phyloP scores from a whole-genome alignment of 495 filamentous ascomycete genomes.

The Aspergillus wentii region DNA sequence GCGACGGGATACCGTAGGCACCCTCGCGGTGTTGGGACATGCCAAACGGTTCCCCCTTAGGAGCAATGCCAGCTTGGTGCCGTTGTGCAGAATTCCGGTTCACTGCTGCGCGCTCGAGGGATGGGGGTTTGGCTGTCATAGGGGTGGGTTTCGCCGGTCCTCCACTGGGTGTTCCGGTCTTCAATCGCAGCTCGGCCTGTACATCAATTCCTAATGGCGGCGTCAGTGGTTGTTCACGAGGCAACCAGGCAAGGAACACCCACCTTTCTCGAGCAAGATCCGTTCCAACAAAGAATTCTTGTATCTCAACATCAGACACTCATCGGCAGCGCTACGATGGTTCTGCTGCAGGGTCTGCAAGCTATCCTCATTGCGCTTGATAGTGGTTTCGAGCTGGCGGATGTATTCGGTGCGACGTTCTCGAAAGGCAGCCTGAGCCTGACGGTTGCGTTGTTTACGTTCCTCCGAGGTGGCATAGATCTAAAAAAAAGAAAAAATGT shows the following conservation, averaged over 20 bases:
- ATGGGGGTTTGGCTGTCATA: constrained; percentile 47
- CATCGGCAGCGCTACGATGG: constrained; percentile 90
- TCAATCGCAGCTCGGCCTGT: constrained; percentile 86
- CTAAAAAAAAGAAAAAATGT: constrained; percentile 34
- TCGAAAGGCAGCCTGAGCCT: constrained; percentile 94
- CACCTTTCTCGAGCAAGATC: constrained; percentile 93
- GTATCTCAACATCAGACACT: constrained; percentile 96
- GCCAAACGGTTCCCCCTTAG: constrained; percentile 62
- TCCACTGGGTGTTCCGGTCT: constrained; percentile 66
- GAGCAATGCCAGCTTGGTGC: constrained; percentile 64
- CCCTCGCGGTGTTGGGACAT: constrained; percentile 49
- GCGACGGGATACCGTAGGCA: constrained; percentile 44
- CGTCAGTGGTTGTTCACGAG: constrained; percentile 10
- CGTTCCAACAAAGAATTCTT: constrained; percentile 96
- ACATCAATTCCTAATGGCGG: constrained; percentile 84
- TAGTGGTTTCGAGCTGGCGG: constrained; percentile 95
- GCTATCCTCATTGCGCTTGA: constrained; percentile 94
- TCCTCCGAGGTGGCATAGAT: constrained; percentile 99
- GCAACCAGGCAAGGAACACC: not conserved
- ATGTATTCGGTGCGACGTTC: constrained; percentile 98
- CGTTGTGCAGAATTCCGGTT: constrained; percentile 66
- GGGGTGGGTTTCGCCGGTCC: constrained; percentile 55
- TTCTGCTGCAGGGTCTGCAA: constrained; percentile 88
- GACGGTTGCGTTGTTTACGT: constrained; percentile 93
- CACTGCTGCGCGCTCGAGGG: constrained; percentile 67